Evolutionary conservation across 805 yeast genomes (phyloP), one percentile per base, ranked within the genome.

Genomic region (Starmerella floris): DNA sequence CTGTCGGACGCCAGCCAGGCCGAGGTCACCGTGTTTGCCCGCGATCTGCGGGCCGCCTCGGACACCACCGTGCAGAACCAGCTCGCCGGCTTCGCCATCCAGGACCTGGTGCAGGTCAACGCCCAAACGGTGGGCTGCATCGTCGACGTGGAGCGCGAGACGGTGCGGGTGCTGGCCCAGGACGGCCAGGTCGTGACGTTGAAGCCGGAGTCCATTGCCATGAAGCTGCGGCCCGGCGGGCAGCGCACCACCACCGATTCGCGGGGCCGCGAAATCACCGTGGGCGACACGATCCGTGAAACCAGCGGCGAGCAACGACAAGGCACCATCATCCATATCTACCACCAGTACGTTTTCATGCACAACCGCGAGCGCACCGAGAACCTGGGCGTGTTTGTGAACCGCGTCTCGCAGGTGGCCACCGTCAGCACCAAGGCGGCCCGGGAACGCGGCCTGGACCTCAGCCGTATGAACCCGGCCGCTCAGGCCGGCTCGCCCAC

Each of bases 211-310:
- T 76, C 93, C n/a, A 82, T 91, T 49, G 75, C 84, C 26, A 72
- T 83, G 51, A 83, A 83, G 57, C 70, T 88, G 36, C 40, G 43
- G n/a, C 51, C 55, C 20, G 50, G 56, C 34, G 75, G 80, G 53
- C 80, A 83, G 42, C 79, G 81, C 48, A 77, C 83, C 43, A 83
- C 95, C 3, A 80, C 95, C 0, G 98, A 91, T 60, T 70, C 73
- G 46, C 72, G 73, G 45, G 98, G 98, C 37, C 71, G 77, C 39
- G 88, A 91, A 51, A 75, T 91, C 42, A 76, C 79, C 43, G 77
- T 83, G 30, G 96, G 96, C 39, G 98, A 91, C 58, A 78, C 91
- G 2, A 94, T 91, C n/a, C 78, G 77, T 54, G 98, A 91, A 58
- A 62, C 69, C 23, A 68, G 72, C 15, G 93, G 93, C 38, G 94